phyloP scores from a whole-genome alignment of 164 flowering plant species.

The Vitis riparia region DNA sequence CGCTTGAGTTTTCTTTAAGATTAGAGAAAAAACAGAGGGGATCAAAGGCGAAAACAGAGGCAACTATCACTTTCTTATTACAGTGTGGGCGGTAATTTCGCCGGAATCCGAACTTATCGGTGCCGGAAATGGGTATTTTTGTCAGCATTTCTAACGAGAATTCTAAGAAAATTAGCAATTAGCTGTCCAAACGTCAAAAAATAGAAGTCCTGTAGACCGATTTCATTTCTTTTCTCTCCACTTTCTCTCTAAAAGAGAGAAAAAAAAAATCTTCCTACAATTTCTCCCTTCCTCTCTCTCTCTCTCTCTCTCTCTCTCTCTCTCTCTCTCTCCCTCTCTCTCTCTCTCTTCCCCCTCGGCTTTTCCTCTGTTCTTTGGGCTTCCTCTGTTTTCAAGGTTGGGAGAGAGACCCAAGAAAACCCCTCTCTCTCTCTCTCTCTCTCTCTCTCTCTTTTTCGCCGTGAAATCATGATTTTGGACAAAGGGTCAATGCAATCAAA shows the following conservation, averaged over 20 bases:
- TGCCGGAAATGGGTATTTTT: not conserved
- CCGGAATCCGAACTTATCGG: slow-evolving; percentile 1
- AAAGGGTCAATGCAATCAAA: slow-evolving; percentile 63
- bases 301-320: slow-evolving; percentile 15
- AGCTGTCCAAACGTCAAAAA: slow-evolving; percentile 42
- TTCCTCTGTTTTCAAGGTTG: slow-evolving; percentile 19
- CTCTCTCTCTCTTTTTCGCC: slow-evolving; percentile 10
- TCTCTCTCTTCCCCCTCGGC: not conserved
- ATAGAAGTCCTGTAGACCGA: slow-evolving; percentile 24
- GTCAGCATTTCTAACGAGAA: slow-evolving; percentile 20
- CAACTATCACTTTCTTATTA: not conserved
- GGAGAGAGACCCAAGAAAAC: slow-evolving; percentile 31
- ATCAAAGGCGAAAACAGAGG: not conserved
- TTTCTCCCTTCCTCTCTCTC: slow-evolving; percentile 18
- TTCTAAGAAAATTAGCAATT: slow-evolving; percentile 8
- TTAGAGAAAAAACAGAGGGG: slow-evolving; percentile 3
- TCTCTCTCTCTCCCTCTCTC: not conserved
- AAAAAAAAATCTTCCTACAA: slow-evolving; percentile 21
- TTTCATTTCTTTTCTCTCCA: slow-evolving; percentile 19
- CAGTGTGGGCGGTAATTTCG: not conserved
- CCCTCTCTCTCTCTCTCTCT: slow-evolving; percentile 21
- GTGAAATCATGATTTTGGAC: slow-evolving; percentile 33
- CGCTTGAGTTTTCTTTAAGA: slow-evolving; percentile 29
- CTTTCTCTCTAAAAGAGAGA: not conserved
- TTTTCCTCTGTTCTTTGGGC: slow-evolving; percentile 1